Base-by-base conservation (phyloP, 495 filamentous ascomycete species). In the Hyaloscypha bicolor region DNA sequence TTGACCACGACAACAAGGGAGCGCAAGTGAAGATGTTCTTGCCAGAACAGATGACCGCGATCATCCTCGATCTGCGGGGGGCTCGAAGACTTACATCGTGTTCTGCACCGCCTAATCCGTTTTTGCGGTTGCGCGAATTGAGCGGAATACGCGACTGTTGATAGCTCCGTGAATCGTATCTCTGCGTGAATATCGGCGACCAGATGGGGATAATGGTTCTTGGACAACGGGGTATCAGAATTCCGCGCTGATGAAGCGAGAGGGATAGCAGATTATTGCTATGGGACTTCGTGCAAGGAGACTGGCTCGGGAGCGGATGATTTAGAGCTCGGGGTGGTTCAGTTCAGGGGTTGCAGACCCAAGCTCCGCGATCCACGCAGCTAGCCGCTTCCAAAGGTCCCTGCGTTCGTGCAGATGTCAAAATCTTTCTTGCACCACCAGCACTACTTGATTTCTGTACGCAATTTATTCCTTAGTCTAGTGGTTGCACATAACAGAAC, bases 101-200 rank as follows among this genome's bases (percentile, higher is more conserved):
- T 60, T 66, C 25, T n/a, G 55, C 55, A 60, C 33, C 55, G 64
- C 53, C 22, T 51, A 31, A 35, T 25, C 25, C 25, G n/a, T 25
- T 60, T 56, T 61, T n/a, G 64, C 31, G 19, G 64, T 58, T 60
- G 56, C 56, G 56, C 56, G 37, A 35, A 55, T 8, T 55, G 25
- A 42, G 53, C 35, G 64, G 35, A 53, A 55, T 64, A 60, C 57
- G 64, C 64, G 64, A 66, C 57, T 66, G 63, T 21, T 51, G 64
- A 37, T 22, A 35, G 62, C 48, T 64, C 25, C 32, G 52, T 33
- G 22, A 33, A 51, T 33, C 12, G 12, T 53, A 9, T 29, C n/a
- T 39, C 29, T 63, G 22, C 61, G 6, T 4, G 45, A n/a, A 32
- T 5, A 8, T 52, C 12, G 61, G 4, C 8, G 16, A n/a, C 42